Evolutionary conservation across 2,329 filamentous ascomycete species (phyloP).

Genomic region (Drechslerella coelobrocha): DNA sequence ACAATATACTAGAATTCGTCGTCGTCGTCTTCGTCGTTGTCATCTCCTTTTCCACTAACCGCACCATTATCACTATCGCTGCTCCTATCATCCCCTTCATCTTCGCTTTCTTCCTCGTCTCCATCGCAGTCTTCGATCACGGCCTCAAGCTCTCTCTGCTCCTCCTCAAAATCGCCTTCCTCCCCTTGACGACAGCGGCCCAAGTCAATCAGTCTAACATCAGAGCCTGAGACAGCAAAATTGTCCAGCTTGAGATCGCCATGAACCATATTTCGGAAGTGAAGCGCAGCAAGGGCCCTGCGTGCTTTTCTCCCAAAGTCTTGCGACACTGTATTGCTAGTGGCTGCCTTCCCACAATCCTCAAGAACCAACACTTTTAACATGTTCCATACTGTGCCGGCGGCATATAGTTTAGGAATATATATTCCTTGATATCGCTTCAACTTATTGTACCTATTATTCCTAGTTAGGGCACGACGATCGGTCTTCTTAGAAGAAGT

Average conservation of each 20-base stretch:
- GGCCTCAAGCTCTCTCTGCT: not conserved
- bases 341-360: conserved; percentile 5
- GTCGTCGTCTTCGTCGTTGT: not conserved
- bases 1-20: not conserved
- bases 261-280: not conserved
- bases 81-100: not conserved
- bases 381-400: not conserved
- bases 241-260: conserved; percentile 6
- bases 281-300: not conserved
- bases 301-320: not conserved
- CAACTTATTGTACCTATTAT: conserved; percentile 5
- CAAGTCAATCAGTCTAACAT: not conserved
- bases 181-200: not conserved
- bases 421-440: conserved; percentile 11
- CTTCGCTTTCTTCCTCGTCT: not conserved
- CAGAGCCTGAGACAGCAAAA: not conserved
- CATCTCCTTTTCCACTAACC: not conserved
- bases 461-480: not conserved
- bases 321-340: not conserved
- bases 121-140: not conserved
- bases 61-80: not conserved
- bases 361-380: conserved; percentile 22
- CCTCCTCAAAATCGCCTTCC: not conserved
- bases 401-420: conserved; percentile 18
- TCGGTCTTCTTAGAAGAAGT: not conserved